Conservation (phyloP, 2,329 filamentous ascomycete genomes). For the Epichloe bromicola region DNA sequence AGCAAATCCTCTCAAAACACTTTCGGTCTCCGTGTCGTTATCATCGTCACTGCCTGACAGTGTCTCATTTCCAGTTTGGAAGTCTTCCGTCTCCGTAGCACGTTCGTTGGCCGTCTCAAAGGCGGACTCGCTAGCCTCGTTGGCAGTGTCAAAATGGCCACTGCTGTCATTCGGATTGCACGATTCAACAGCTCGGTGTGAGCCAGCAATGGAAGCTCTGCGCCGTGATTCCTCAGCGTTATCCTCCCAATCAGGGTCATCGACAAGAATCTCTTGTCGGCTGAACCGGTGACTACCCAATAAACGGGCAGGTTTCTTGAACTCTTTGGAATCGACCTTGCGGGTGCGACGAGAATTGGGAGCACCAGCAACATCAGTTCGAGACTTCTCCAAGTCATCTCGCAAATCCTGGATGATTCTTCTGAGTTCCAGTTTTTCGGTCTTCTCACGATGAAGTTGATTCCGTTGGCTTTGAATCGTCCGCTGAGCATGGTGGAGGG, state of each 20-base stretch:
- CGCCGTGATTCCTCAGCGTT: conserved; percentile 30
- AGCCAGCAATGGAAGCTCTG: conserved; percentile 11
- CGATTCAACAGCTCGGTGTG: conserved; percentile 7
- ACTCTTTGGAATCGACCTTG: conserved; percentile 50
- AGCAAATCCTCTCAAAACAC: conserved; percentile 31
- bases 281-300: conserved; percentile 64
- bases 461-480: conserved; percentile 94
- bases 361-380: conserved; percentile 35
- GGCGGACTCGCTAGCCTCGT: conserved; percentile 56
- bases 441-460: conserved; percentile 95
- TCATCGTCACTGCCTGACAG: conserved; percentile 64
- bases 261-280: conserved; percentile 64
- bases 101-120: conserved; percentile 65
- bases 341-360: conserved; percentile 45
- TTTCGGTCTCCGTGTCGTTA: conserved; percentile 85
- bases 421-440: conserved; percentile 90
- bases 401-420: conserved; percentile 90
- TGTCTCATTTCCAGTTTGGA: conserved; percentile 85
- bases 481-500: conserved; percentile 82
- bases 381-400: conserved; percentile 71
- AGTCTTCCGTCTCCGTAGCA: conserved; percentile 80
- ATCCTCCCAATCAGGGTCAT: conserved; percentile 87
- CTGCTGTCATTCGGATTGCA: conserved; percentile 34
- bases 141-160: conserved; percentile 69
- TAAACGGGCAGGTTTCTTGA: conserved; percentile 68